A percentile compares a stretch with the other conserved stretches of the same genome.
phyloP scores from a whole-genome alignment of 2,329 filamentous ascomycete genomes.

The Apiospora koreana region DNA sequence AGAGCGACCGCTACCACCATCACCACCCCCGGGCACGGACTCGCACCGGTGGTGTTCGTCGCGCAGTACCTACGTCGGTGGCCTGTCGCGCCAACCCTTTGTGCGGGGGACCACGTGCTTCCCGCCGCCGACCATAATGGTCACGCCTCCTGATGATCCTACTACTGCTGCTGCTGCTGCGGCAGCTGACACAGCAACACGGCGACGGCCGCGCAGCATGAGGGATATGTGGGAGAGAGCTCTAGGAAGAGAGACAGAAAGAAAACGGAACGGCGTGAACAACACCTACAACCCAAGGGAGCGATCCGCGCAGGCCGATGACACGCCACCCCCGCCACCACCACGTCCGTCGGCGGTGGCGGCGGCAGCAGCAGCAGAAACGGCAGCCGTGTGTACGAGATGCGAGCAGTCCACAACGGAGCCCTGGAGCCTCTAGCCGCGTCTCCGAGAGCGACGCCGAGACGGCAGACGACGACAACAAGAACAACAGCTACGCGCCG shows the following conservation, averaged over 20 bases:
- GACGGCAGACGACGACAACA: neutral
- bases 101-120: neutral
- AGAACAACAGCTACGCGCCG: neutral
- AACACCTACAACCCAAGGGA: too few species aligned
- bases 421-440: slow-evolving; percentile 4
- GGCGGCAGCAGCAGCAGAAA: neutral
- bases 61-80: neutral
- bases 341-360: neutral
- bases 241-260: too few species aligned
- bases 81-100: neutral
- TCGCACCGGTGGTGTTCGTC: too few species aligned
- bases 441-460: neutral
- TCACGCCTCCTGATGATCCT: neutral
- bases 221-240: too few species aligned
- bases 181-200: too few species aligned
- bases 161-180: too few species aligned
- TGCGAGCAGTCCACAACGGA: neutral
- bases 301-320: too few species aligned
- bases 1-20: too few species aligned
- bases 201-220: too few species aligned
- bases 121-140: neutral
- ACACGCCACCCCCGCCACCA: too few species aligned
- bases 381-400: neutral
- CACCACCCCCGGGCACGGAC: neutral
- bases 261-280: too few species aligned